Evolutionary conservation across 768 basidiomycete genomes (phyloP), one percentile per base, ranked within the genome.

Genomic region (Mycena leptocephala): DNA sequence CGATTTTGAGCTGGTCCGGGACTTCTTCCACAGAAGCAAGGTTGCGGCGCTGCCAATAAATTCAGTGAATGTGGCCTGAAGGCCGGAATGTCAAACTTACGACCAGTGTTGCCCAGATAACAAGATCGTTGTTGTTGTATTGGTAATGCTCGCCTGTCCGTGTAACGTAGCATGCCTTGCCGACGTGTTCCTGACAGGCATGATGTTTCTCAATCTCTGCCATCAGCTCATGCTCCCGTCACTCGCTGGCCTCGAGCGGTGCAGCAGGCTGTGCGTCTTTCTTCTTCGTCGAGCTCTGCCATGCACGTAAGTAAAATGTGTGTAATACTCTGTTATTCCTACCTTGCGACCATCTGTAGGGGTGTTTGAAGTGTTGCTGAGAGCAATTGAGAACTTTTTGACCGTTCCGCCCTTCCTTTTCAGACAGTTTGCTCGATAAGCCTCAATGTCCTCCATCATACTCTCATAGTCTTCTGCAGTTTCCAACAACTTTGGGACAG

Each of bases 401-500:
- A 41, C 39, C 39, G 10, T 41, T 41, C 43, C 43, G n/a, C n/a
- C n/a, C n/a, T n/a, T n/a, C n/a, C n/a, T n/a, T n/a, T n/a, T n/a
- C n/a, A n/a, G n/a, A n/a, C n/a, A n/a, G n/a, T n/a, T n/a, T n/a
- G n/a, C n/a, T n/a, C 43, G 43, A 20, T 46, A 46, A 5, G 7
- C 43, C 4, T 11, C 16, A 18, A 80, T 71, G 56, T 78, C 71
- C 20, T 67, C 58, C 18, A 80, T 65, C 26, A 81, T 53, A 28
- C 30, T 66, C 7, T 75, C 55, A 59, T 64, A 80, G 28, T 56
- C 41, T 18, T 76, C 68, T 18, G 75, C 59, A 46, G 76, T 77
- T 66, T 80, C 80, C 18, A 80, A 64, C 22, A 80, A 70, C 62
- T 80, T 80, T 22, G 80, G 73, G 32, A 79, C 68, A 24, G 80